A percentile compares a stretch with the other conserved stretches of the same genome.
These are phyloP conservation scores for Petunia axillaris DNA, from an alignment of 257 asterid species.

Conservation along the genomic window DNA sequence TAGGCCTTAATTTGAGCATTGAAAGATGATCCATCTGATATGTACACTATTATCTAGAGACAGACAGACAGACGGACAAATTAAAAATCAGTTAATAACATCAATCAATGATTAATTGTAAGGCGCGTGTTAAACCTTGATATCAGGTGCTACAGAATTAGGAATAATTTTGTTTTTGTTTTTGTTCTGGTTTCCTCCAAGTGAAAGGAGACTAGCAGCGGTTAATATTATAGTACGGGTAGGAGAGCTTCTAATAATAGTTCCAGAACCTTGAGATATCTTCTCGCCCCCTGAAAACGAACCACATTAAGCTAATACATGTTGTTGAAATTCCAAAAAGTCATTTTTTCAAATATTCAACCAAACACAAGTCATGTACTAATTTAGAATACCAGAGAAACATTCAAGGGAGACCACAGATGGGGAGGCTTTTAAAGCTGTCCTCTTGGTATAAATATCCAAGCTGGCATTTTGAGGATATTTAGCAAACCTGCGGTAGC, in stretches of 20 bases:
- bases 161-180: background rate
- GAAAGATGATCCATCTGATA: background rate
- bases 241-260: background rate
- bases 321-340: too few species aligned
- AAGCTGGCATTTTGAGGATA: background rate
- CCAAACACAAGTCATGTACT: too few species aligned
- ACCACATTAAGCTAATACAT: background rate
- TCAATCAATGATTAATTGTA: background rate
- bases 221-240: background rate
- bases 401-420: background rate
- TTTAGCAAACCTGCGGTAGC: too few species aligned
- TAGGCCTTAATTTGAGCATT: background rate
- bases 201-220: background rate
- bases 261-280: background rate
- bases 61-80: background rate
- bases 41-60: background rate
- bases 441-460: background rate
- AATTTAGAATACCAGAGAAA: background rate
- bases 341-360: too few species aligned
- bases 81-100: too few species aligned
- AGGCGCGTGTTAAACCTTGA: background rate
- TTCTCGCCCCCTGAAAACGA: background rate
- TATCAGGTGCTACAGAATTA: background rate
- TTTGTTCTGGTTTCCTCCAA: too few species aligned
- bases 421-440: constrained; percentile 10